Percentiles rank a stretch among this genome's conserved stretches.
These are phyloP conservation scores for Codiaeum variegatum DNA, from an alignment of 441 rosid genomes.

Conservation along the genomic window DNA sequence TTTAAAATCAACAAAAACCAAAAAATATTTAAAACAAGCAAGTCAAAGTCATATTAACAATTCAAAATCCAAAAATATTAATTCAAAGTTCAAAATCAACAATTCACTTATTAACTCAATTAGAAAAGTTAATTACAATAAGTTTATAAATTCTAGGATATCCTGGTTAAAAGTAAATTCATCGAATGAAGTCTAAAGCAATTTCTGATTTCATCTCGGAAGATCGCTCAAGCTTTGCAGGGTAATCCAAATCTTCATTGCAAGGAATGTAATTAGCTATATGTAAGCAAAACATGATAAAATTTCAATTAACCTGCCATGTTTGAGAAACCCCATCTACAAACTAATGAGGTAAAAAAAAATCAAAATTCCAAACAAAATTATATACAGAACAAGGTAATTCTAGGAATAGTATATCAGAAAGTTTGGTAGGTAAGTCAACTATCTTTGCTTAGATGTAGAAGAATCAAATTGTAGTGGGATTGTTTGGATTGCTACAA, in stretches of 20 bases:
- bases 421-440: background rate
- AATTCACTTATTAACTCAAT: no score
- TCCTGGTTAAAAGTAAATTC: no score
- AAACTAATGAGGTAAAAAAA: background rate
- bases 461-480: no score
- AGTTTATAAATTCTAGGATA: no score
- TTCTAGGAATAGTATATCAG: background rate
- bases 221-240: conserved; percentile 76
- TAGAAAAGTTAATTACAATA: no score
- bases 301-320: background rate
- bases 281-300: conserved; percentile 41
- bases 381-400: background rate
- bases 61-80: no score
- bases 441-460: conserved; percentile 3
- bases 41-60: no score
- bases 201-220: conserved; percentile 45
- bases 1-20: no score
- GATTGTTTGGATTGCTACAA: no score
- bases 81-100: no score
- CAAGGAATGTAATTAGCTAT: conserved; percentile 81
- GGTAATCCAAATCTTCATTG: conserved; percentile 83
- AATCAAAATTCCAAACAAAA: background rate
- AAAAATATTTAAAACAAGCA: no score
- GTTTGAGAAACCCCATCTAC: background rate
- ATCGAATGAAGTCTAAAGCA: no score